phyloP scores from a whole-genome alignment of 148 eudicot species.

The Gaultheria prostrata region DNA sequence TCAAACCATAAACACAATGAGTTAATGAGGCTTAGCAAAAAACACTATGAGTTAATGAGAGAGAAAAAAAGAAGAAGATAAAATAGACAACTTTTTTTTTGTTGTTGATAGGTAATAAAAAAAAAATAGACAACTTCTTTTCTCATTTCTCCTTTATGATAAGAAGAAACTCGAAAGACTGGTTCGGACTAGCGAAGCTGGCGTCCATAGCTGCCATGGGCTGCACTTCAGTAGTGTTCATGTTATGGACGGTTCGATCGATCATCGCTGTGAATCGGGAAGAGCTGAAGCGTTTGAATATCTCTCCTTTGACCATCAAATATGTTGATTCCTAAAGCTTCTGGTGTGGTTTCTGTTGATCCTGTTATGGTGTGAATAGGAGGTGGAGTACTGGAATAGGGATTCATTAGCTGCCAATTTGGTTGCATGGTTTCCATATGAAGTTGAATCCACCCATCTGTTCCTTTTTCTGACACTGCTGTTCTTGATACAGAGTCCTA shows the following conservation, averaged over 20 bases:
- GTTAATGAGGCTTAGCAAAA: too few relatives aligned
- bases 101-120: too few relatives aligned
- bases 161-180: constrained; percentile 30
- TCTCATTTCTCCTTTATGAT: neutral
- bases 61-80: too few relatives aligned
- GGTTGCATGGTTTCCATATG: neutral
- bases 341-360: neutral
- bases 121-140: neutral
- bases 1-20: too few relatives aligned
- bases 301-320: neutral
- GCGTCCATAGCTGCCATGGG: neutral
- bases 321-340: neutral
- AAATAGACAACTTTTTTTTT: neutral
- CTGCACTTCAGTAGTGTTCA: neutral
- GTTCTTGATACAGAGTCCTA: constrained; percentile 23
- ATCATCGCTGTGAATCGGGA: constrained; percentile 19
- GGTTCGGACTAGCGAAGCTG: constrained; percentile 13
- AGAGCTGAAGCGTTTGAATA: constrained; percentile 31
- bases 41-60: too few relatives aligned
- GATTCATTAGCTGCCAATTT: constrained; percentile 11
- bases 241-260: neutral
- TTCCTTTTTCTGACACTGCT: constrained; percentile 21
- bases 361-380: neutral
- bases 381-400: neutral
- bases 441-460: constrained; percentile 1